These are phyloP conservation scores for Litsea cubeba DNA, from an alignment of 164 flowering plant genomes.

Conservation along the genomic window DNA sequence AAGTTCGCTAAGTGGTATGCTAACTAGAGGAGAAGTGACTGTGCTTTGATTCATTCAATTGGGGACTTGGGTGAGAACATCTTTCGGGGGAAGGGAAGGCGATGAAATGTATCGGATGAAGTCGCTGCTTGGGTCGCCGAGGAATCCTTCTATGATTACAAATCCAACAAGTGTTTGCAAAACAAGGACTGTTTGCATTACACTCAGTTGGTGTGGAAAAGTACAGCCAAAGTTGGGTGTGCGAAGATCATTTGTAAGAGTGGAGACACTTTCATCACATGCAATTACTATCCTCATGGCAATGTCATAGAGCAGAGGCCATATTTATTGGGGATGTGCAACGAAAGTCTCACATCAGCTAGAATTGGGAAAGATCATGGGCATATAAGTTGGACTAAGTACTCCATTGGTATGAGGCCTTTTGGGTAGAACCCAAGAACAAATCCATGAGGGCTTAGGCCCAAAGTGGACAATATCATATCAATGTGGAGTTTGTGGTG, in stretches of 20 bases:
- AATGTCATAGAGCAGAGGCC: constrained; percentile 11
- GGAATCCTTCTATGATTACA: constrained; percentile 10
- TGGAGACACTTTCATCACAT: constrained; percentile 17
- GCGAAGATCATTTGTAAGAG: constrained; percentile 9
- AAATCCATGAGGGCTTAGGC: no score
- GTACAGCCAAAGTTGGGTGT: constrained; percentile 14
- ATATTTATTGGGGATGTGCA: no score
- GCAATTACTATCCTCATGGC: constrained; percentile 20
- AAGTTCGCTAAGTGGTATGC: constrained; percentile 13
- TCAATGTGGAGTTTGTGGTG: no score
- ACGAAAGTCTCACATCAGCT: no score
- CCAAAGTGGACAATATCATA: no score
- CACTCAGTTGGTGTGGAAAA: constrained; percentile 20
- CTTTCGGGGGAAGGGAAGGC: constrained; percentile 17
- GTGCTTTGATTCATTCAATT: constrained; percentile 18
- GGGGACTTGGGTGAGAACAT: constrained; percentile 21
- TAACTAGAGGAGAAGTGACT: constrained; percentile 15
- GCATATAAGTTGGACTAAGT: no score
- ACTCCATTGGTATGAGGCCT: no score
- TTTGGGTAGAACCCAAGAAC: no score
- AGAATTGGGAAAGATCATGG: no score
- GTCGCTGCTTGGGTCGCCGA: constrained; percentile 18
- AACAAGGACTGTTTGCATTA: constrained; percentile 19
- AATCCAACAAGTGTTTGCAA: constrained; percentile 4
- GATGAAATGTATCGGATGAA: constrained; percentile 10